These are phyloP conservation scores for Hippophae rhamnoides DNA, from an alignment of 306 rosid species.

Conservation along the genomic window DNA sequence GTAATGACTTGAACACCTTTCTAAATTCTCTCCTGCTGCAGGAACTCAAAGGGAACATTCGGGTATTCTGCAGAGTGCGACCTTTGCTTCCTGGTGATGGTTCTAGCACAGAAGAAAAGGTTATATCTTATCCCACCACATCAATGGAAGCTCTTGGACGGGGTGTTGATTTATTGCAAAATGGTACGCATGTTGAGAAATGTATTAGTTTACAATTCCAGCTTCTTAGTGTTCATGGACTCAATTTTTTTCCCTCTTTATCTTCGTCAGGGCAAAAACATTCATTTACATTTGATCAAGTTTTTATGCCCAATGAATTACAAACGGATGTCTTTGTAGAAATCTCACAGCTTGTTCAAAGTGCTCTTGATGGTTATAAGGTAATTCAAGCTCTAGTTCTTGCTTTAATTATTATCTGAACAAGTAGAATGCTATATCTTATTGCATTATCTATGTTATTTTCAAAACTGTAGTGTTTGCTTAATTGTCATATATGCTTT, in stretches of 20 bases:
- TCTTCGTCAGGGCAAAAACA: constrained; percentile 66
- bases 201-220: no score
- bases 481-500: no score
- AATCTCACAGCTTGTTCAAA: constrained; percentile 95
- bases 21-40: constrained; percentile 25
- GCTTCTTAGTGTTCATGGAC: constrained; percentile 7
- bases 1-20: constrained; percentile 4
- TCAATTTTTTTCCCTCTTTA: constrained; percentile 1
- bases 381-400: constrained; percentile 32
- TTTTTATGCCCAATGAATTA: constrained; percentile 66
- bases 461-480: no score
- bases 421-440: background rate
- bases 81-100: constrained; percentile 78
- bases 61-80: constrained; percentile 93
- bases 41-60: constrained; percentile 97
- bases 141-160: constrained; percentile 83
- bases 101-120: constrained; percentile 45
- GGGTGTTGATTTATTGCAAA: constrained; percentile 65
- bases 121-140: constrained; percentile 71
- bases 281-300: constrained; percentile 83
- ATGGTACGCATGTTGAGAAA: constrained; percentile 27
- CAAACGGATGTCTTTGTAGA: constrained; percentile 83
- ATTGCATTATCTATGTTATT: background rate
- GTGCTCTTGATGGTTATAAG: constrained; percentile 99
- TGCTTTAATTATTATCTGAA: constrained; percentile 1